Base-by-base conservation (phyloP, 73 alveolate species). In the Breviolum minutum region DNA sequence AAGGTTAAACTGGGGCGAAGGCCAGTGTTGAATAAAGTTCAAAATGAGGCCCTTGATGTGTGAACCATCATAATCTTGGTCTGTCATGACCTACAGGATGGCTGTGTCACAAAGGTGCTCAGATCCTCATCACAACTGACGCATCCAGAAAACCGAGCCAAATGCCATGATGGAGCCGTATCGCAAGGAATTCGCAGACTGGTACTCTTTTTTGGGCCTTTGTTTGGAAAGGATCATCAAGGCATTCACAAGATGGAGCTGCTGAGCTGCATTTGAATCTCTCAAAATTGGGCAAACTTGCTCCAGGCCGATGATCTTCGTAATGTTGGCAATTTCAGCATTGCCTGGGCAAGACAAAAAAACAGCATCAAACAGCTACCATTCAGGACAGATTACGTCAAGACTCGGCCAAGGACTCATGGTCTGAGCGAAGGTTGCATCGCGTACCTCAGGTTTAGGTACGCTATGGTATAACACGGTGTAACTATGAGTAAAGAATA, bases 1-100 rank as follows among this genome's bases (percentile, higher is more conserved):
- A 20, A 17, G 63, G 26, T 19, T 22, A 10, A 7, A 2, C 87
- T 54, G 81, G 29, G 89, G 90, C 91, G 19, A 73, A 48, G 2
- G 30, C 99, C 99, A 94, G 32, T 99, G 99, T 96, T 99, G 99
- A 79, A 99, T 99, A 99, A 99, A 99, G 99, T 99, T 99, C 95
- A 99, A 99, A 77, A 99, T 99, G 91, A 99, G 99, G 54, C 99
- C 99, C 99, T 99, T 99, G 80, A 99, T 99, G 99, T 99, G 99
- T 19, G 99, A 99, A 26, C 99, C 99, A 99, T 99, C 99, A 76
- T 99, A 99, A 99, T 99, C 99, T 99, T 99, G 99, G 99, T 99
- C 99, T 79, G 99, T 99, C 99, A 99, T 99, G 16, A 99, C 99
- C 98, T 92, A 76, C 74, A 40, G 62, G n/a, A 27, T 73, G 27